Conservation (phyloP, 495 filamentous ascomycete genomes). For the Lindgomyces ingoldianus region DNA sequence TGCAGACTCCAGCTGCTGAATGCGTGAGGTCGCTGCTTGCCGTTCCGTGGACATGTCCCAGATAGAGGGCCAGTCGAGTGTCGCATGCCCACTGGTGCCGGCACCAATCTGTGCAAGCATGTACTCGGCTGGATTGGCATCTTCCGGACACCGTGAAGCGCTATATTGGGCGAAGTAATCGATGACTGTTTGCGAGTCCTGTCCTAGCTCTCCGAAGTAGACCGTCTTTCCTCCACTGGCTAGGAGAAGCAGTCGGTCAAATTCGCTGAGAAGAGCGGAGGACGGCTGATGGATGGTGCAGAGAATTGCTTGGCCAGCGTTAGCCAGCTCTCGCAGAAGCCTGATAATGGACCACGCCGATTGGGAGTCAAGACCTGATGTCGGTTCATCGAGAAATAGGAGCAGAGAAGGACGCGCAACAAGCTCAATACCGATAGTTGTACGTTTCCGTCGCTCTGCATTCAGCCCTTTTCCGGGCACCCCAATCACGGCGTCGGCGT, state of each 20-base stretch:
- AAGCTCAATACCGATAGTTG: slow-evolving; percentile 44
- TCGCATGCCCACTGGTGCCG: slow-evolving; percentile 44
- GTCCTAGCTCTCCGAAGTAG: slow-evolving; percentile 54
- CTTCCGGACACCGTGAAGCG: slow-evolving; percentile 51
- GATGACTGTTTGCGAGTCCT: slow-evolving; percentile 1
- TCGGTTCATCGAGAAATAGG: slow-evolving; percentile 45
- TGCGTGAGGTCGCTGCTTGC: neutral
- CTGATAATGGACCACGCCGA: slow-evolving; percentile 37
- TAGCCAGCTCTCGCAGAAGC: slow-evolving; percentile 39
- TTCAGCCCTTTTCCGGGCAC: slow-evolving; percentile 37
- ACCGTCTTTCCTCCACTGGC: slow-evolving; percentile 56
- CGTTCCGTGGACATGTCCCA: slow-evolving; percentile 50
- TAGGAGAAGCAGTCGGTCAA: slow-evolving; percentile 55
- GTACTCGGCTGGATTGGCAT: slow-evolving; percentile 61
- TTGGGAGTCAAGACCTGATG: slow-evolving; percentile 43
- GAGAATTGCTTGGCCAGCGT: slow-evolving; percentile 24
- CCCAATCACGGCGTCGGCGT: slow-evolving; percentile 45
- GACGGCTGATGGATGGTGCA: slow-evolving; percentile 36
- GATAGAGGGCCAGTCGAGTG: slow-evolving; percentile 52
- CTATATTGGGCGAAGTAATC: slow-evolving; percentile 57
- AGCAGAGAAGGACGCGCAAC: slow-evolving; percentile 41
- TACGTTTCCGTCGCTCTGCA: slow-evolving; percentile 47
- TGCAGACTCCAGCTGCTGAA: slow-evolving; percentile 14
- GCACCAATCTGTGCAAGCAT: slow-evolving; percentile 61
- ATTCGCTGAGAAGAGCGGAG: slow-evolving; percentile 52